Conservation (phyloP, 805 yeast species). For the Metschnikowia proteae region DNA sequence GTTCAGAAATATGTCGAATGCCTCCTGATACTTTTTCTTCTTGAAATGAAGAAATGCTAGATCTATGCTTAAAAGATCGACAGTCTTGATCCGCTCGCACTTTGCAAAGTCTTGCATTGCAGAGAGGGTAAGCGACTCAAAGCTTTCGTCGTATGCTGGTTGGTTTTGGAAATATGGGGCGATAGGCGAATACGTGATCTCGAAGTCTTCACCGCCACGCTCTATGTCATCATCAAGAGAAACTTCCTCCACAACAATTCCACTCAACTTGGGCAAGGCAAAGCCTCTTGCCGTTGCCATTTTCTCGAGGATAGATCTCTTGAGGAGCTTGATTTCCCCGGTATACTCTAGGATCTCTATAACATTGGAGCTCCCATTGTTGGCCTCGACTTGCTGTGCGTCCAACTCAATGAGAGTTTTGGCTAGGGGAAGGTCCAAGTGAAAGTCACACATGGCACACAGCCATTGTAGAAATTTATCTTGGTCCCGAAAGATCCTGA, state of each 20-base stretch:
- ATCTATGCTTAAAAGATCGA: constrained; percentile 73
- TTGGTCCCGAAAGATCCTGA: constrained; percentile 19
- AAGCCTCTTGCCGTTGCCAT: constrained; percentile 12
- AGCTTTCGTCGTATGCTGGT: constrained; percentile 26
- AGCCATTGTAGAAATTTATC: constrained; percentile 35
- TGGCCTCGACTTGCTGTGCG: constrained; percentile 11
- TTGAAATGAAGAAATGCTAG: constrained; percentile 68
- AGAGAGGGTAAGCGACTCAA: constrained; percentile 51
- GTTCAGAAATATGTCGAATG: constrained; percentile 60
- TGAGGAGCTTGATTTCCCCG: constrained; percentile 48
- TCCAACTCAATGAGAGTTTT: constrained; percentile 24
- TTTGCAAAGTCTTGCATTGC: constrained; percentile 51
- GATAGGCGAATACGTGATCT: constrained; percentile 18
- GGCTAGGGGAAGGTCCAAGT: constrained; percentile 25
- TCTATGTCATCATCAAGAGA: constrained; percentile 1
- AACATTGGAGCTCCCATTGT: constrained; percentile 13
- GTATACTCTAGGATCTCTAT: constrained; percentile 34
- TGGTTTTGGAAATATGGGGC: constrained; percentile 14
- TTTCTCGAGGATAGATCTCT: constrained; percentile 33
- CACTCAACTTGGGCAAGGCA: constrained; percentile 5
- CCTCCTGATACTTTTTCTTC: constrained; percentile 51
- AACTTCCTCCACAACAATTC: constrained; percentile 6
- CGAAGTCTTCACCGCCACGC: background rate
- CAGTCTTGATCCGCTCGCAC: constrained; percentile 57
- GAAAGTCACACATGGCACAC: constrained; percentile 40